Conservation (phyloP, 2,329 filamentous ascomycete species). For the Aurifilum marmelostoma region DNA sequence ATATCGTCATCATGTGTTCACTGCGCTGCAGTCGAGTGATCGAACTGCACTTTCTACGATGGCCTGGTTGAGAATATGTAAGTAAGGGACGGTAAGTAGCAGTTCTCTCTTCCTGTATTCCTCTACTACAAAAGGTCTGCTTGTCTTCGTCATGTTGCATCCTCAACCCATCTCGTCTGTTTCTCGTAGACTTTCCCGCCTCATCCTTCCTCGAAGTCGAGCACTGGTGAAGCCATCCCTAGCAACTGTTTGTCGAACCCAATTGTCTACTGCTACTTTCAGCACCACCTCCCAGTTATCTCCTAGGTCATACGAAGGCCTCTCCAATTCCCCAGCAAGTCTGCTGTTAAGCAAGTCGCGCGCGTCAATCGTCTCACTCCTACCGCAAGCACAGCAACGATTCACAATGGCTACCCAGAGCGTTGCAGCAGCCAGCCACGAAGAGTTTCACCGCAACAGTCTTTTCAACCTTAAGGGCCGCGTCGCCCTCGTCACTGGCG, state of each 20-base stretch:
- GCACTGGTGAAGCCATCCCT: background rate
- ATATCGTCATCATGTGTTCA: background rate
- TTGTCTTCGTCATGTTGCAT: background rate
- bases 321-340: background rate
- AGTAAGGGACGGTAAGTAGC: background rate
- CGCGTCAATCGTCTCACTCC: background rate
- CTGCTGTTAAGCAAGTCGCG: background rate
- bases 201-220: background rate
- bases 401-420: conserved; percentile 37
- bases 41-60: background rate
- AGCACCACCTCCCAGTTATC: background rate
- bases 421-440: conserved; percentile 35
- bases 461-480: conserved; percentile 51
- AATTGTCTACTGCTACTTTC: background rate
- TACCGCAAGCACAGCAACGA: conserved; percentile 2
- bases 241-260: background rate
- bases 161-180: background rate
- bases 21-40: background rate
- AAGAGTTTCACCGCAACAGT: conserved; percentile 46
- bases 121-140: background rate
- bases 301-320: background rate
- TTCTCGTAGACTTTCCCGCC: background rate
- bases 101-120: background rate
- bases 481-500: conserved; percentile 49
- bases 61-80: background rate